A percentile compares a stretch with the other conserved stretches of the same genome.
Evolutionary conservation across 106 monocot genomes (phyloP).

Genomic region (Chionographis japonica): DNA sequence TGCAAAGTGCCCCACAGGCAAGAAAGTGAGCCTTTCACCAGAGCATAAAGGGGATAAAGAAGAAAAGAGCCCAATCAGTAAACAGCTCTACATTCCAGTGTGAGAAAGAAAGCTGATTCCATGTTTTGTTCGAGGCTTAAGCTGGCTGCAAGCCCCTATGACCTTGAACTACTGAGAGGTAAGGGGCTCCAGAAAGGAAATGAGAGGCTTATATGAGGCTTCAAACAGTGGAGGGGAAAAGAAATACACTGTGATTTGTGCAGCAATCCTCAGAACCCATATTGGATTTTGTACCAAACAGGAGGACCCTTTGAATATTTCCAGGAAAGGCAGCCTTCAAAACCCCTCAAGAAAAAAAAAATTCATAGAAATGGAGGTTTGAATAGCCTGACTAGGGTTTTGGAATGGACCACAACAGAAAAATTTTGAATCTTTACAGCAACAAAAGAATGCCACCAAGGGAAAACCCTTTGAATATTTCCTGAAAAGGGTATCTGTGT

Average conservation of each 20-base stretch:
- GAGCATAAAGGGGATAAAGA: slow-evolving; percentile 46
- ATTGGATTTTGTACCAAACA: no score
- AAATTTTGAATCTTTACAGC: slow-evolving; percentile 8
- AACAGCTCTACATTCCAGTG: slow-evolving; percentile 19
- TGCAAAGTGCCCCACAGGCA: slow-evolving; percentile 32
- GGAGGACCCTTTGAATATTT: not conserved
- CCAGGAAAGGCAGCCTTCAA: not conserved
- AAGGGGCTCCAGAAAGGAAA: no score
- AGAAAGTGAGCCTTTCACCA: slow-evolving; percentile 50
- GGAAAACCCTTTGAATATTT: slow-evolving; percentile 8
- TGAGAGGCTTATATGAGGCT: no score
- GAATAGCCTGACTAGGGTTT: slow-evolving; percentile 2
- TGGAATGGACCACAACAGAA: not conserved
- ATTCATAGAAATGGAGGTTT: not conserved
- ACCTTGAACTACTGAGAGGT: no score
- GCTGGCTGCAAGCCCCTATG: no score
- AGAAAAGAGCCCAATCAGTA: slow-evolving; percentile 28
- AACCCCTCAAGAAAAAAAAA: not conserved
- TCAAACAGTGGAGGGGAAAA: no score
- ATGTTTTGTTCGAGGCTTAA: slow-evolving; percentile 1
- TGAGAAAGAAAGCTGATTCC: slow-evolving; percentile 16
- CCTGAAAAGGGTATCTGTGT: slow-evolving; percentile 1
- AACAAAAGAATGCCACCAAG: not conserved
- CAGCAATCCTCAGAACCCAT: no score
- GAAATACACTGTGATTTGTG: no score